Conservation (phyloP, 1,284 basidiomycete species). For the Heterobasidion occidentale region DNA sequence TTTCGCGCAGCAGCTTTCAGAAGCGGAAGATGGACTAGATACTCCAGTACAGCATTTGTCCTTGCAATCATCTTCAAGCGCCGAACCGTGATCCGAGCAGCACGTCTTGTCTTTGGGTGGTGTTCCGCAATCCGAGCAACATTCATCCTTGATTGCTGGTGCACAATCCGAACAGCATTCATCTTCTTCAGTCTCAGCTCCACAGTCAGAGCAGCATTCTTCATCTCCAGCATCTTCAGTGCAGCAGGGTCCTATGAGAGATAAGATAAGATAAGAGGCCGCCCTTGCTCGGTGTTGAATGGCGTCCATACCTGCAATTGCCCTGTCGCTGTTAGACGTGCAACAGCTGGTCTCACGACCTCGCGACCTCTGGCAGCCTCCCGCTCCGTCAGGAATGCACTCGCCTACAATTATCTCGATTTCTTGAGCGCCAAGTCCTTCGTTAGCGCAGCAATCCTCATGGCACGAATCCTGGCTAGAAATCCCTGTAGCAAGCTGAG, state of each 20-base stretch:
- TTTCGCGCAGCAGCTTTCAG: background rate
- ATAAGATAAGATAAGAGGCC: background rate
- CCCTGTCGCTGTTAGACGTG: background rate
- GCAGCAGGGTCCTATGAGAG: background rate
- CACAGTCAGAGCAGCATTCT: constrained; percentile 2
- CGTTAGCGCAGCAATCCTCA: background rate
- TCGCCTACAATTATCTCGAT: constrained; percentile 4
- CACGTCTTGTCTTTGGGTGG: background rate
- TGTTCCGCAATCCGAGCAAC: background rate
- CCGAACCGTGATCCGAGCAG: background rate
- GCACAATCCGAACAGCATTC: background rate
- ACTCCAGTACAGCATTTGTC: background rate
- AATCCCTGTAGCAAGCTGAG: too few species aligned
- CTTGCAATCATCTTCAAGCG: background rate
- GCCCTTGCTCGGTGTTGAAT: background rate
- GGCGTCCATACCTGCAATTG: background rate
- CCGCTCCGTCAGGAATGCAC: constrained; percentile 7
- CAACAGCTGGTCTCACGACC: background rate
- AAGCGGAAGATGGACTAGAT: background rate
- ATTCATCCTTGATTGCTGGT: background rate
- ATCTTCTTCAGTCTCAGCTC: background rate
- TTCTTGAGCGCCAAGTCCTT: background rate
- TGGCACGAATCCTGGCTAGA: background rate
- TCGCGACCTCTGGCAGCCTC: constrained; percentile 7
- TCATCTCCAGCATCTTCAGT: background rate